Evolutionary conservation across 352 stramenopile species (phyloP), one percentile per base, ranked within the genome.

Genomic region (Elongisporangium anandrum): DNA sequence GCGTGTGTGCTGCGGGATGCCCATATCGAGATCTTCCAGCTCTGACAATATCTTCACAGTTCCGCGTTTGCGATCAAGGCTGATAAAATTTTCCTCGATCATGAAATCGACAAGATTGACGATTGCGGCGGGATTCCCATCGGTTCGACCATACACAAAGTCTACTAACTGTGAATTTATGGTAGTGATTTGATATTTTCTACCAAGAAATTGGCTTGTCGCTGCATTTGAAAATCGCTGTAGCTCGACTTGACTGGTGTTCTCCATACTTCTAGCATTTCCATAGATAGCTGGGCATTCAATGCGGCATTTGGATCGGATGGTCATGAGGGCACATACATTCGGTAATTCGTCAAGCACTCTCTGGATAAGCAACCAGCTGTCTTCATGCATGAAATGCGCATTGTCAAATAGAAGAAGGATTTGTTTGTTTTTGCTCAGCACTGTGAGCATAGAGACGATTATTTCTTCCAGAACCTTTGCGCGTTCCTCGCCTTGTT

Each of bases 111-210:
- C 73, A 3, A 92, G 68, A 29, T 86, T 88, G 56, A 90, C 75
- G 3, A 89, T 64, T 22, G 82, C 79, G 8, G 72, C 70, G 0
- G 82, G 82, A 52, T 92, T 92, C 15, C 82, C 80, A 24, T 88
- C 70, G 0, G 82, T 88, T 1, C 80, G 75, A 1, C 73, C 61
- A 39, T 87, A 89, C 15, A 87, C 82, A 62, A 89, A 92, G 52
- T 85, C 70, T 0, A 92, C 75, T 22, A 92, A 54, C 63, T 89
- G 69, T 4, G 80, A 84, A 56, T 92, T 78, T 80, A 92, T 90
- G 49, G 90, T 90, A 0, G 80, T 77, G 45, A 92, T 92, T 57
- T 87, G 78, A 56, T 86, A 92, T 10, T 80, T 64, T 62, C 89
- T 78, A 29, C 80, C 87, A 12, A 92, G 60, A 26, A 92, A 92